Conservation (phyloP, 2,329 filamentous ascomycete species). For the Fusarium armeniacum region DNA sequence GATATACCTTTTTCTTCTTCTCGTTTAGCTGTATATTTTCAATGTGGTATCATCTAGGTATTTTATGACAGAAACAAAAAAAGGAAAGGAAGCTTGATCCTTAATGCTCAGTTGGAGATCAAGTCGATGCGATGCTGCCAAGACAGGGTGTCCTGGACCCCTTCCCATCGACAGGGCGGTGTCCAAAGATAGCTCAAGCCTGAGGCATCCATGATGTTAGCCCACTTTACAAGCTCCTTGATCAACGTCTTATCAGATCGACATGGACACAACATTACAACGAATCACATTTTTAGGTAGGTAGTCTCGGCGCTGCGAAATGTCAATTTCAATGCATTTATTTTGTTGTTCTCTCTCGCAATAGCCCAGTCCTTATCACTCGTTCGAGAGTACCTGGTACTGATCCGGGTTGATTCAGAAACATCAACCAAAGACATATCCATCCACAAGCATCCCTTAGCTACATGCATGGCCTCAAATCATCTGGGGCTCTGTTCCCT, state of each 20-base stretch:
- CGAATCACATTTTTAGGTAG: neutral
- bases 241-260: slow-evolving; percentile 16
- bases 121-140: slow-evolving; percentile 29
- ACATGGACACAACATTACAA: slow-evolving; percentile 1
- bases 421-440: neutral
- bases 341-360: neutral
- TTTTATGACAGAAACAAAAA: neutral
- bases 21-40: slow-evolving; percentile 17
- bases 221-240: slow-evolving; percentile 25
- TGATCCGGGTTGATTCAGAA: neutral
- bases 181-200: slow-evolving; percentile 12
- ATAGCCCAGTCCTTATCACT: neutral
- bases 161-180: slow-evolving; percentile 31
- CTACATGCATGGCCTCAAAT: slow-evolving; percentile 2
- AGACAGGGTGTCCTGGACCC: slow-evolving; percentile 30
- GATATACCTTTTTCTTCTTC: slow-evolving; percentile 16
- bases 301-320: neutral
- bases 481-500: neutral
- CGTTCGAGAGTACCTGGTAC: neutral
- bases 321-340: neutral
- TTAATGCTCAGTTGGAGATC: slow-evolving; percentile 9
- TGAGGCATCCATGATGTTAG: slow-evolving; percentile 35
- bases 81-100: slow-evolving; percentile 14
- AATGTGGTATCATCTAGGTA: slow-evolving; percentile 20
- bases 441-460: neutral